phyloP scores from a whole-genome alignment of 768 basidiomycete species.

The Trametes villosa region DNA sequence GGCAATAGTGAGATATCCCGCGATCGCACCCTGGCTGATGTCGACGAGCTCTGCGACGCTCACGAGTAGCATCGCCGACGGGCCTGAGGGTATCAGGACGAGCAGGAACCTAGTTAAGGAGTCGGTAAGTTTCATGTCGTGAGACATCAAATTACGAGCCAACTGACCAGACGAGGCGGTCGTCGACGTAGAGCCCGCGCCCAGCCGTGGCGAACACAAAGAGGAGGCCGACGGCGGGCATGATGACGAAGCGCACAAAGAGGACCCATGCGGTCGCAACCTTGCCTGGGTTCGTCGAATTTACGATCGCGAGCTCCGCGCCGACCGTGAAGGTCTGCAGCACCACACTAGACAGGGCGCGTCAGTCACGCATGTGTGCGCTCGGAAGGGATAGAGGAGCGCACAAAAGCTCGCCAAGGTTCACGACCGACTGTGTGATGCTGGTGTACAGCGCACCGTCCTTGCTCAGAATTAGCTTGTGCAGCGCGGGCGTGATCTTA shows the following conservation, averaged over 20 bases:
- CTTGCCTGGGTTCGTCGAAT: constrained; percentile 23
- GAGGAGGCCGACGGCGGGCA: constrained; percentile 33
- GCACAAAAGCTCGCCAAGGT: constrained; percentile 36
- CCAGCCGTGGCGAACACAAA: constrained; percentile 34
- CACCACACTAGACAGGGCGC: constrained; percentile 23
- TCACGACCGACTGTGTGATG: constrained; percentile 29
- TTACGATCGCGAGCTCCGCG: constrained; percentile 33
- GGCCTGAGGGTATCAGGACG: constrained; percentile 33
- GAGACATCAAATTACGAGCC: too few species aligned
- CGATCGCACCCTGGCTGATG: constrained; percentile 34
- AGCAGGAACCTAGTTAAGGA: constrained; percentile 32
- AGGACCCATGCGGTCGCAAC: constrained; percentile 28
- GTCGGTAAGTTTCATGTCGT: background rate
- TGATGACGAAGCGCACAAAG: constrained; percentile 32
- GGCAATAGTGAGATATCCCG: constrained; percentile 33
- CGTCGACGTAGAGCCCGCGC: constrained; percentile 33
- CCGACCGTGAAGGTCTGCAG: constrained; percentile 36
- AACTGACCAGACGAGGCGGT: constrained; percentile 36
- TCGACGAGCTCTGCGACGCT: constrained; percentile 36
- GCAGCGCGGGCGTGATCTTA: constrained; percentile 30
- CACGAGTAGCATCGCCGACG: constrained; percentile 37
- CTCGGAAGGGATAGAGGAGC: background rate
- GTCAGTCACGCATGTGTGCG: background rate
- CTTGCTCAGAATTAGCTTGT: constrained; percentile 24
- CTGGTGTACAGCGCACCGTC: constrained; percentile 31